These are phyloP conservation scores for Erucastrum elatum DNA, from an alignment of 345 rosid species.

Conservation along the genomic window DNA sequence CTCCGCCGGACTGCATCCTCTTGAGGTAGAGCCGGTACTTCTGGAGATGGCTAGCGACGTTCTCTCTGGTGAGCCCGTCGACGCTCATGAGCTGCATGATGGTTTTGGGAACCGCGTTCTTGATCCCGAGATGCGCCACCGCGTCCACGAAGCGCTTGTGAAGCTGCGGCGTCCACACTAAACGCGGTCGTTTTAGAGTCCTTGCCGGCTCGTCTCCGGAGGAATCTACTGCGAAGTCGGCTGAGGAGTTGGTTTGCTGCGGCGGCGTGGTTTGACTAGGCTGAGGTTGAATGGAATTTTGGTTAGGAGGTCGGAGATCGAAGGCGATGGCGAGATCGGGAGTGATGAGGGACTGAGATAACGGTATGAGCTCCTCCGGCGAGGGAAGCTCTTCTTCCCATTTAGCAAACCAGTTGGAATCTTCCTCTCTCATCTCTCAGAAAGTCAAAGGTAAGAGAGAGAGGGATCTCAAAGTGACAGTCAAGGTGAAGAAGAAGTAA, in stretches of 20 bases:
- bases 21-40: constrained; percentile 76
- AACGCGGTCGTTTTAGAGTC: constrained; percentile 72
- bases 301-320: constrained; percentile 55
- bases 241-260: constrained; percentile 46
- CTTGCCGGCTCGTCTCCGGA: constrained; percentile 81
- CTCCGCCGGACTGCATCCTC: constrained; percentile 69
- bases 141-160: constrained; percentile 89
- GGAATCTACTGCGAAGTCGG: constrained; percentile 27
- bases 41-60: constrained; percentile 87
- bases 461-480: too few species aligned
- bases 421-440: constrained; percentile 70
- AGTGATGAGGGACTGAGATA: constrained; percentile 83
- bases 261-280: constrained; percentile 40
- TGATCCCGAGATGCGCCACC: constrained; percentile 84
- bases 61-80: constrained; percentile 81
- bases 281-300: constrained; percentile 27
- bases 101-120: constrained; percentile 91
- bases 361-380: constrained; percentile 91
- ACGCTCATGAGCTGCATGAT: constrained; percentile 94
- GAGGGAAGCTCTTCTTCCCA: constrained; percentile 94
- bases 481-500: not conserved
- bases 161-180: constrained; percentile 89
- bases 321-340: constrained; percentile 93
- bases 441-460: not conserved
- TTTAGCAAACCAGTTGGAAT: constrained; percentile 72